phyloP scores from a whole-genome alignment of 2,329 filamentous ascomycete genomes.

The Dothiorella sarmentorum region DNA sequence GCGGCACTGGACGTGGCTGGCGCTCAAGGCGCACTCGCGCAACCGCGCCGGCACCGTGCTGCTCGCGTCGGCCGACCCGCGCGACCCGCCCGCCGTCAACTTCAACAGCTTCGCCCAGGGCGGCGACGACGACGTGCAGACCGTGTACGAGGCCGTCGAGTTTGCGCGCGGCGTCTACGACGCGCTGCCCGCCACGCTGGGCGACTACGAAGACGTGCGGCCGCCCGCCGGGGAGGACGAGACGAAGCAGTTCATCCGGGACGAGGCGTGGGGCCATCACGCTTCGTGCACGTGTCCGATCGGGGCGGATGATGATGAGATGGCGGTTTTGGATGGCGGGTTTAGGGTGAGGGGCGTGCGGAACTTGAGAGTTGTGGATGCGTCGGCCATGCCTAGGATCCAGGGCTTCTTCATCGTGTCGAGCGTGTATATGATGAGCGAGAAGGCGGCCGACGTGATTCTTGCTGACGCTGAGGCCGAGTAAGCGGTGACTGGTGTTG shows the following conservation, averaged over 20 bases:
- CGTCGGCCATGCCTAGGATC: slow-evolving; percentile 54
- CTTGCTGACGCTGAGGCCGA: background rate
- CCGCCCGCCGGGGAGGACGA: slow-evolving; percentile 36
- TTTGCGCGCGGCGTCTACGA: slow-evolving; percentile 45
- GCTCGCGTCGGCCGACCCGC: slow-evolving; percentile 59
- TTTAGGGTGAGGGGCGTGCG: slow-evolving; percentile 56
- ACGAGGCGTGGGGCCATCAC: slow-evolving; percentile 48
- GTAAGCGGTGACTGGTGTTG: background rate
- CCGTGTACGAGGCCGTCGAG: slow-evolving; percentile 55
- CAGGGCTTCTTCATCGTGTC: slow-evolving; percentile 53
- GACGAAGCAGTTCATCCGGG: slow-evolving; percentile 34
- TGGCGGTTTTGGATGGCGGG: slow-evolving; percentile 54
- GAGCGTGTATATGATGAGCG: slow-evolving; percentile 54
- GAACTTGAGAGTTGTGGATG: slow-evolving; percentile 60
- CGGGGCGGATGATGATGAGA: slow-evolving; percentile 51
- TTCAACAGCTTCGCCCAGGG: slow-evolving; percentile 44
- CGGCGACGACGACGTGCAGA: slow-evolving; percentile 49
- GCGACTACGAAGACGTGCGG: slow-evolving; percentile 40
- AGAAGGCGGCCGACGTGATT: slow-evolving; percentile 57
- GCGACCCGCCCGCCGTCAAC: slow-evolving; percentile 58
- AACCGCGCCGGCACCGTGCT: slow-evolving; percentile 60
- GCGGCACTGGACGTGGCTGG: slow-evolving; percentile 48
- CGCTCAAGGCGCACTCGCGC: slow-evolving; percentile 61
- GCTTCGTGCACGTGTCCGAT: slow-evolving; percentile 55
- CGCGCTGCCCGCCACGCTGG: slow-evolving; percentile 40